Base-by-base conservation (phyloP, 2,329 filamentous ascomycete genomes). In the Thelonectria discophora region DNA sequence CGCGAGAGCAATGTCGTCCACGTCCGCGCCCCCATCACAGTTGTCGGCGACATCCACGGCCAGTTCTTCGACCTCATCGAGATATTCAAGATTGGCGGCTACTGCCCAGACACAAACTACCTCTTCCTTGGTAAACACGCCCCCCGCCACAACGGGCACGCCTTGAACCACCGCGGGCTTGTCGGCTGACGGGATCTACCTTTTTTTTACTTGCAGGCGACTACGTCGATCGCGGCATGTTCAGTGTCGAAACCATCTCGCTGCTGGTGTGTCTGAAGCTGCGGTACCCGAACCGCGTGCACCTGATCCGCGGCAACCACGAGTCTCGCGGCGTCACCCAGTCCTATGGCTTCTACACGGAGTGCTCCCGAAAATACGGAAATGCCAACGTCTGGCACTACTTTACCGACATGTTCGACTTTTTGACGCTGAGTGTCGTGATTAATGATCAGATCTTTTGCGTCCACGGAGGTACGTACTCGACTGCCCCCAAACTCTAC, bases 401-500 rank as follows among this genome's bases (percentile, higher is more conserved):
- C 78, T 99, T 99, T 76, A 99, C 95, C 68, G 95, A 99, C 80
- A 98, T 99, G 94, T 99, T 99, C 79, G 95, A 99, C 80, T 99
- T 97, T 78, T 84, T 99, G 66, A 98, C 94, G 8, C 83, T 99
- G 59, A 97, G 92, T 72, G 96, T 98, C 63, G 94, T 99, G 66
- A 99, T 99, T 76, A 97, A 98, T 77, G 91, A 99, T 78, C 92
- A 98, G 77, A 99, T 99, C 69, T 99, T 99, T 78, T 99, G 95
- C 78, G 95, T 99, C 7, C 95, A 99, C 77, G 95, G 95, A 76
- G 93, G 90, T 82, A 78, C 78, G 75, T 48, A 45, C 34, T 9
- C 20, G 21, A 12, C 42, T 47, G 24, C 40, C n/a, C 17, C 12
- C 77, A 21, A 13, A 43, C 34, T 12, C 2, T 37, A 6, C 5